Base-by-base conservation (phyloP, 768 basidiomycete genomes). In the Amanita muscaria region DNA sequence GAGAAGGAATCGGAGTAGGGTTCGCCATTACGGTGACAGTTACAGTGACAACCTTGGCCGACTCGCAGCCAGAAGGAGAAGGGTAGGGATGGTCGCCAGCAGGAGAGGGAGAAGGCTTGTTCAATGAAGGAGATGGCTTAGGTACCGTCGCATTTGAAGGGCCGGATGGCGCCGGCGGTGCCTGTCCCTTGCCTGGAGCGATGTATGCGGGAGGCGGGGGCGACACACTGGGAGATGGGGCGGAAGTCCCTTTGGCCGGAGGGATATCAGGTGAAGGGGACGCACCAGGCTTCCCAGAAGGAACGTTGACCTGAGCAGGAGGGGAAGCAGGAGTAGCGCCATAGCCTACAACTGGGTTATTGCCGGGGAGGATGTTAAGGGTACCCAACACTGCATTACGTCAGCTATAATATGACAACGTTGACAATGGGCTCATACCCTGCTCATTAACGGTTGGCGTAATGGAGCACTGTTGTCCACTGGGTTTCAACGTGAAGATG, bases 281-380 rank as follows among this genome's bases (percentile, higher is more conserved):
- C 41, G 41, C 15, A 42, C 41, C 31, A 2, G 29, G 29, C 10
- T 24, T n/a, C 14, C 8, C 24, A 30, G 25, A 18, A 5, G 40
- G 29, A 3, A 21, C 25, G 16, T 30, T 9, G n/a, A 5, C 22
- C 5, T 22, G 23, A 4, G 5, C 12, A 19, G 21, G 14, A 5
- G 42, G 42, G 5, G 42, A 43, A 19, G 33, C 42, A 34, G 42
- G 24, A 11, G 14, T 3, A n/a, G 42, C 49, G 22, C 67, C 69
- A 42, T 58, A 62, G 5, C 53, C 53, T 41, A 68, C 63, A 16
- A 77, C 69, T 8, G 74, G 73, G 56, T 76, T 76, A 59, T 76
- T 75, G 27, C 75, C 75, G 2, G 74, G 75, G 27, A 77, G 69
- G 27, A 64, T 62, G 24, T 56, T 19, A 32, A 77, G 47, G 4